Percentiles rank a stretch among this genome's conserved stretches.
Evolutionary conservation across 2,329 filamentous ascomycete species (phyloP).

Genomic region (Cylindrodendrum hubeiense): DNA sequence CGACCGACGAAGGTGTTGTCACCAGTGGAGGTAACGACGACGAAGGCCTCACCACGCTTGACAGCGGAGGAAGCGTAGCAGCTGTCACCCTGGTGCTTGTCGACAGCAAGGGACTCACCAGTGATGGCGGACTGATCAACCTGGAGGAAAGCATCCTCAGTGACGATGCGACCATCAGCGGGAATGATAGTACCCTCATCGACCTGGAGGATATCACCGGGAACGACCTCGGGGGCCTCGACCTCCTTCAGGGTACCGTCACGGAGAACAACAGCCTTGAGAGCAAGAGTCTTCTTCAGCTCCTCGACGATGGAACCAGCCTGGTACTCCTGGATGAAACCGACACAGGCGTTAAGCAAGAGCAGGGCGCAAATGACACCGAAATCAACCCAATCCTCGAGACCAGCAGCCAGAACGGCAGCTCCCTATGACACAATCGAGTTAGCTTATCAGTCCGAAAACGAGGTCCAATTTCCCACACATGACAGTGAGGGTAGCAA

Average conservation of each 20-base stretch:
- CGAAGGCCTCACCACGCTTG: conserved; percentile 89
- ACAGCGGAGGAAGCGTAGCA: conserved; percentile 89
- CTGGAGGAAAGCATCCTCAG: conserved; percentile 86
- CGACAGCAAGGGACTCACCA: conserved; percentile 90
- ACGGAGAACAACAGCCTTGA: conserved; percentile 89
- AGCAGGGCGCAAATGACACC: conserved; percentile 89
- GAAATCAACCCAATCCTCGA: conserved; percentile 92
- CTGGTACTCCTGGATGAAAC: conserved; percentile 91
- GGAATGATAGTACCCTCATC: conserved; percentile 95
- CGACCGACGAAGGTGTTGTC: conserved; percentile 93
- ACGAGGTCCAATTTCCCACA: conserved; percentile 24
- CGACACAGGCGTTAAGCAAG: conserved; percentile 85
- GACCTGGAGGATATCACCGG: conserved; percentile 89
- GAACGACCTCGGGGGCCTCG: conserved; percentile 86
- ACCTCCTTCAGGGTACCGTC: conserved; percentile 82
- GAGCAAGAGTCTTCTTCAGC: conserved; percentile 88
- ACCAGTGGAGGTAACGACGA: conserved; percentile 86
- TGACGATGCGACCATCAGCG: conserved; percentile 88
- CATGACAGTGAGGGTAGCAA: background rate
- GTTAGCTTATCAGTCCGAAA: conserved; percentile 42
- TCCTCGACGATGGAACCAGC: conserved; percentile 92
- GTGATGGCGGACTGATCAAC: conserved; percentile 94
- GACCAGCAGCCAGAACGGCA: conserved; percentile 83
- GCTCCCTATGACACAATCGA: conserved; percentile 65
- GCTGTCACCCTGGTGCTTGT: conserved; percentile 85